Percentiles rank a stretch among this genome's conserved stretches.
These are phyloP conservation scores for Silene coronaria DNA, from an alignment of 179 eudicot species.

Conservation along the genomic window DNA sequence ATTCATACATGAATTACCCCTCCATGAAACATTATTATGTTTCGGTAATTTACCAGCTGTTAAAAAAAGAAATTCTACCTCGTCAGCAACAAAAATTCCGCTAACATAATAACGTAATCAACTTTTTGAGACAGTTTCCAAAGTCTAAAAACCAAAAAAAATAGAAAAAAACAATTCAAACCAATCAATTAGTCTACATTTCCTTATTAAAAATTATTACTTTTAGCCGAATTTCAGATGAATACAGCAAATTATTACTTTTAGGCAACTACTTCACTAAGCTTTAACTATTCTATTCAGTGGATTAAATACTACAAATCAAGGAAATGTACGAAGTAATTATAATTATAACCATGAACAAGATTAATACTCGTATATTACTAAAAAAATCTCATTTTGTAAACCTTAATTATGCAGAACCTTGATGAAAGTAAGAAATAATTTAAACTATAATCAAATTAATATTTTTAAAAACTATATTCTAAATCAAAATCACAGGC, in stretches of 20 bases:
- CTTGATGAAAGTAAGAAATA: neutral
- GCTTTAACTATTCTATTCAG: too few species aligned
- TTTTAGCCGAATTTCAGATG: neutral
- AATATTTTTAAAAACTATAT: neutral
- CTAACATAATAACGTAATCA: neutral
- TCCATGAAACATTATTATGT: constrained; percentile 93
- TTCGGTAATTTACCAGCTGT: constrained; percentile 86
- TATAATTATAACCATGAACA: too few species aligned
- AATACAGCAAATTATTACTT: neutral
- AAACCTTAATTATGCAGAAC: neutral
- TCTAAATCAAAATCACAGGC: too few species aligned
- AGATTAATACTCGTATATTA: too few species aligned
- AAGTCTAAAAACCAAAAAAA: neutral
- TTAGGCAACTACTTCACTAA: too few species aligned
- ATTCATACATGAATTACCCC: constrained; percentile 77
- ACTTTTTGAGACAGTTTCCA: neutral
- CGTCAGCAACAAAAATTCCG: neutral
- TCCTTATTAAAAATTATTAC: neutral
- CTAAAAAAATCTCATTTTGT: too few species aligned
- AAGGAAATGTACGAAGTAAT: too few species aligned
- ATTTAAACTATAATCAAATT: too few species aligned
- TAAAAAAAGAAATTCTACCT: constrained; percentile 10
- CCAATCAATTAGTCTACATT: neutral
- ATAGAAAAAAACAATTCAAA: neutral
- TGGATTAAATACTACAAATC: too few species aligned